Conservation (phyloP, 331 rosid genomes). For the Acacia pycnantha region DNA sequence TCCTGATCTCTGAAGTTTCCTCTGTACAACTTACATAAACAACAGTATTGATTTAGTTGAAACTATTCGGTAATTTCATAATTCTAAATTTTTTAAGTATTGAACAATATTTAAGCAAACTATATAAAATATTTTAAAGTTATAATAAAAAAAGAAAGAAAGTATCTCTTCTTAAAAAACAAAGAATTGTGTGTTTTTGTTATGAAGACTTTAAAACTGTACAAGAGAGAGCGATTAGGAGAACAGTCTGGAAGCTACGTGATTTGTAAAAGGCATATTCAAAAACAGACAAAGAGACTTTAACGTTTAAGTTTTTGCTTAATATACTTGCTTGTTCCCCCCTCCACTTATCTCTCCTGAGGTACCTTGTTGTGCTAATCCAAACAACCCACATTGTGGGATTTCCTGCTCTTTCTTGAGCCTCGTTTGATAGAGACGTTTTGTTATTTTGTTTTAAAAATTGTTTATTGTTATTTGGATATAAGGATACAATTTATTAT, state of each 20-base stretch:
- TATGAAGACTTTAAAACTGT: not conserved
- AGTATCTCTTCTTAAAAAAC: not conserved
- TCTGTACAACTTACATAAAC: not conserved
- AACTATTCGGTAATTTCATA: not conserved
- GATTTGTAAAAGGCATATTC: not conserved
- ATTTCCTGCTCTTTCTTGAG: not conserved
- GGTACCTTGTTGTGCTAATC: constrained; percentile 14
- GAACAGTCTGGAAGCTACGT: constrained; percentile 5
- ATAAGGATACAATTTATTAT: no score
- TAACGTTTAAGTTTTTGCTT: not conserved
- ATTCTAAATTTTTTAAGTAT: no score
- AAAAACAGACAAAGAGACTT: not conserved
- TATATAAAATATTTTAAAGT: not conserved
- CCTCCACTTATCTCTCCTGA: not conserved
- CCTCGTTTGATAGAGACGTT: not conserved
- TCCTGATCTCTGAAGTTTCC: not conserved
- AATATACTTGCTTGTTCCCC: not conserved
- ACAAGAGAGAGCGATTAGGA: no score
- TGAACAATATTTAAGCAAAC: not conserved
- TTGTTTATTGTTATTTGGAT: no score
- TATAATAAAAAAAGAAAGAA: not conserved
- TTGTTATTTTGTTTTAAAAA: no score
- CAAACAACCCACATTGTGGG: not conserved
- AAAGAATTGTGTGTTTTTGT: not conserved
- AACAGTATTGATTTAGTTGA: not conserved